Conservation (phyloP, 495 filamentous ascomycete species). For the Trichoderma asperelloides region DNA sequence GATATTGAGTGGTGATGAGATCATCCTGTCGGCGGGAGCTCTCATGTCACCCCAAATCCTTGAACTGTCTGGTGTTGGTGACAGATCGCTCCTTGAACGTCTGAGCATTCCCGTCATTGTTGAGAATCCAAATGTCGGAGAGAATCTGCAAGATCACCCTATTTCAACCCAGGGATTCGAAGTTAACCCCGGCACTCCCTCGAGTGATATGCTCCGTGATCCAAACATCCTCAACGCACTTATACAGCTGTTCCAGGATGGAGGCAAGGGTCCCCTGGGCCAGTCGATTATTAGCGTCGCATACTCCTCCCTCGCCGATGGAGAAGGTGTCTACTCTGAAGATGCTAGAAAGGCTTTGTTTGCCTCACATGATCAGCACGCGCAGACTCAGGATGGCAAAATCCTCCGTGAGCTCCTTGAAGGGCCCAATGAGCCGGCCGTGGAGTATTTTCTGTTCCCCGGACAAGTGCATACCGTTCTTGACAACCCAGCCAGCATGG, state of each 20-base stretch:
- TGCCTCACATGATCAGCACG: conserved; percentile 11
- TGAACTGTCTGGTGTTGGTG: conserved; percentile 71
- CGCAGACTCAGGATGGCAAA: background rate
- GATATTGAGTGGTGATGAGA: conserved; percentile 38
- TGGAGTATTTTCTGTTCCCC: conserved; percentile 34
- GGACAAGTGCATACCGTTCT: conserved; percentile 24
- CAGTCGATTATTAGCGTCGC: conserved; percentile 32
- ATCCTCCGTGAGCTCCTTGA: conserved; percentile 26
- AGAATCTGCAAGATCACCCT: conserved; percentile 50
- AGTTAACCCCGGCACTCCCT: conserved; percentile 30
- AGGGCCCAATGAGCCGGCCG: conserved; percentile 19
- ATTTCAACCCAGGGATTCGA: conserved; percentile 31
- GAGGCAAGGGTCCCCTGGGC: conserved; percentile 27
- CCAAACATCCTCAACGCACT: conserved; percentile 26
- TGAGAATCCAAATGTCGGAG: conserved; percentile 68
- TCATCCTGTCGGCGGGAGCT: conserved; percentile 52
- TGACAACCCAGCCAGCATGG: conserved; percentile 23
- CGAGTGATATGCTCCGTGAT: conserved; percentile 36
- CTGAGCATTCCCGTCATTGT: conserved; percentile 61
- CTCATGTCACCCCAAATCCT: conserved; percentile 52
- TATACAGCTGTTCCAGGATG: conserved; percentile 28
- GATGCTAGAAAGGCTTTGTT: conserved; percentile 23
- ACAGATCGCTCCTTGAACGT: conserved; percentile 48
- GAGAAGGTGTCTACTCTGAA: conserved; percentile 21
- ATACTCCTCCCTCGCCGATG: conserved; percentile 34